Percentiles rank a stretch among this genome's conserved stretches.
These are phyloP conservation scores for Juglanconis sp. DNA, from an alignment of 2,329 filamentous ascomycete species.

Conservation along the genomic window DNA sequence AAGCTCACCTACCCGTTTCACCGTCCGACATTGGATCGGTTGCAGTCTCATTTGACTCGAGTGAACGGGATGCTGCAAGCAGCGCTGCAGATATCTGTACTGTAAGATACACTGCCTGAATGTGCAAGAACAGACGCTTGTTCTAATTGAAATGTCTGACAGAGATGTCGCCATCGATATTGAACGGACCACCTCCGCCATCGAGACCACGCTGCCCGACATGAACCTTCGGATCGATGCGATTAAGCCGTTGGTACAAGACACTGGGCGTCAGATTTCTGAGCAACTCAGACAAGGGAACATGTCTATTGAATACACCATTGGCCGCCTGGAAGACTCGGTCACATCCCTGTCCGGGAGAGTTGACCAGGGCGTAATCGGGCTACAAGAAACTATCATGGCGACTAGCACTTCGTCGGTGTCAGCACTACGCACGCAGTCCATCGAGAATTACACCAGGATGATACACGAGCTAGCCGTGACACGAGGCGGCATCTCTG, in stretches of 20 bases:
- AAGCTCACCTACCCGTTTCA: conserved; percentile 4
- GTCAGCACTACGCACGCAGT: not conserved
- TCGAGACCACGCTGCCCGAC: not conserved
- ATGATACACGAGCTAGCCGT: not conserved
- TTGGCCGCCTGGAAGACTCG: not conserved
- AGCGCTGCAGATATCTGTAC: not conserved
- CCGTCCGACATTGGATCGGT: not conserved
- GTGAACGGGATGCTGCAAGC: not conserved
- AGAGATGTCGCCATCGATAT: not conserved
- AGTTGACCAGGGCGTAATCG: not conserved
- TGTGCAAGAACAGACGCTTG: not conserved
- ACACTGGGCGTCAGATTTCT: not conserved
- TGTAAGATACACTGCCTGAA: not conserved
- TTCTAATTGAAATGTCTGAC: not conserved
- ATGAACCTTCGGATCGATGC: not conserved
- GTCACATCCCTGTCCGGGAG: not conserved
- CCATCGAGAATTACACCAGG: not conserved
- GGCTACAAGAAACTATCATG: not conserved
- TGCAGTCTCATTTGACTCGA: not conserved
- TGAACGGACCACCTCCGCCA: not conserved
- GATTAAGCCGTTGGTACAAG: not conserved
- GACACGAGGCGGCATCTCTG: not conserved
- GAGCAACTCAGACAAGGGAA: not conserved
- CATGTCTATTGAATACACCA: not conserved
- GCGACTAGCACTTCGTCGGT: not conserved